Evolutionary conservation across 129 eudicot species (phyloP).

Genomic region (Rutidosis leptorrhynchoides): DNA sequence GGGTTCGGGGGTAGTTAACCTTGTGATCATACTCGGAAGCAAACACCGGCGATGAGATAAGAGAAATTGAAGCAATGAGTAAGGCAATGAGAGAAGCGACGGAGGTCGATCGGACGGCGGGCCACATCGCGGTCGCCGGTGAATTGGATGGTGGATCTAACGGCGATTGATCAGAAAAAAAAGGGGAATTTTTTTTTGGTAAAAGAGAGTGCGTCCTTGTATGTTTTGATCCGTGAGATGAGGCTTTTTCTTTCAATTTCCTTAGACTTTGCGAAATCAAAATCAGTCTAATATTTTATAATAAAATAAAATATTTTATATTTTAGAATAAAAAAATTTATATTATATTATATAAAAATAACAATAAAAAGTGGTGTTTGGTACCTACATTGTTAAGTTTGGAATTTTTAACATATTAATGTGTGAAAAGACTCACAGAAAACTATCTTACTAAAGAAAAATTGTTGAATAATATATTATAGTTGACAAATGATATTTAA

Average conservation of each 20-base stretch:
- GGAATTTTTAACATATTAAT: too few relatives aligned
- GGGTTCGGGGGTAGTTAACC: slow-evolving; percentile 40
- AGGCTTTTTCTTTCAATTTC: not conserved
- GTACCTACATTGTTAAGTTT: slow-evolving; percentile 21
- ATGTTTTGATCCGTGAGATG: slow-evolving; percentile 24
- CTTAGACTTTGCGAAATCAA: not conserved
- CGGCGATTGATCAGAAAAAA: slow-evolving; percentile 27
- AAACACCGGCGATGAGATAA: slow-evolving; percentile 47
- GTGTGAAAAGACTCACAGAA: too few relatives aligned
- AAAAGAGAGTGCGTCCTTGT: slow-evolving; percentile 2
- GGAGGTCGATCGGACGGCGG: slow-evolving; percentile 45
- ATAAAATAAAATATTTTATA: not conserved
- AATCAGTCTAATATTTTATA: not conserved
- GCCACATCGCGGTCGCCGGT: slow-evolving; percentile 70
- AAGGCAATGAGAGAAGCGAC: slow-evolving; percentile 27
- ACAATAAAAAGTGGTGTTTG: slow-evolving; percentile 16
- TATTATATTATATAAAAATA: too few relatives aligned
- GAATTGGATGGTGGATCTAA: slow-evolving; percentile 41
- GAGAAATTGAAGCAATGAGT: slow-evolving; percentile 24
- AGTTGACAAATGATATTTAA: too few relatives aligned
- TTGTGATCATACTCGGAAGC: slow-evolving; percentile 85
- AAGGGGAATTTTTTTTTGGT: slow-evolving; percentile 15
- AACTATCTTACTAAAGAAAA: too few relatives aligned
- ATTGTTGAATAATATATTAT: too few relatives aligned
- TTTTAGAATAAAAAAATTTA: too few relatives aligned